Percentiles rank a stretch among this genome's conserved stretches.
phyloP scores from a whole-genome alignment of 2,329 filamentous ascomycete genomes.

The Fusarium sp. region DNA sequence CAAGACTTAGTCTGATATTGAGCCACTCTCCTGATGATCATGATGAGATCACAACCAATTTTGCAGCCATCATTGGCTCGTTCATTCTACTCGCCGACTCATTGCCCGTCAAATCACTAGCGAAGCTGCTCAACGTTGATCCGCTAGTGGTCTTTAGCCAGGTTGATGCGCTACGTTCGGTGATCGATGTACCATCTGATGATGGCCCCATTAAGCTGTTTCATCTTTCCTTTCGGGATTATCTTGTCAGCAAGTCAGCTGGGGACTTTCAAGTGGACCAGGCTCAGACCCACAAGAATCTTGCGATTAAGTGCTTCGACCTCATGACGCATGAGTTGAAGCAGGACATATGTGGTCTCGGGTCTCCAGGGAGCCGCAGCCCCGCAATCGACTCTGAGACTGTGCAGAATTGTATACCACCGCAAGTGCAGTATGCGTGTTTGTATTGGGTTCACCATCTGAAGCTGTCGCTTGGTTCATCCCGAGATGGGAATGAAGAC shows the following conservation, averaged over 20 bases:
- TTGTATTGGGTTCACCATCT: constrained; percentile 52
- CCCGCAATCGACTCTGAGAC: too few species aligned
- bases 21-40: neutral
- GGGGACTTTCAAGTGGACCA: constrained; percentile 48
- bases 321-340: constrained; percentile 46
- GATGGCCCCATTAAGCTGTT: constrained; percentile 32
- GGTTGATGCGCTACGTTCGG: neutral
- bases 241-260: constrained; percentile 45
- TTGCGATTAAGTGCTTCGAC: constrained; percentile 41
- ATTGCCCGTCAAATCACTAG: constrained; percentile 19
- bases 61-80: constrained; percentile 35
- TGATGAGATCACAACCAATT: rapidly evolving
- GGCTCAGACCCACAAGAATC: neutral
- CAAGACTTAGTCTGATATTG: neutral
- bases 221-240: constrained; percentile 55
- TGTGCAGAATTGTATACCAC: neutral
- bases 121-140: neutral
- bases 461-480: rapidly evolving
- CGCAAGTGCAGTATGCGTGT: constrained; percentile 18
- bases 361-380: too few species aligned
- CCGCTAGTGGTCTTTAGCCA: neutral
- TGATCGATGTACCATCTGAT: neutral
- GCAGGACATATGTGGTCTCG: constrained; percentile 52
- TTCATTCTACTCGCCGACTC: constrained; percentile 44
- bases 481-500: rapidly evolving